A percentile compares a stretch with the other conserved stretches of the same genome.
Evolutionary conservation across 2,329 filamentous ascomycete genomes (phyloP).

Genomic region (Phaeosphaeriaceae sp.): DNA sequence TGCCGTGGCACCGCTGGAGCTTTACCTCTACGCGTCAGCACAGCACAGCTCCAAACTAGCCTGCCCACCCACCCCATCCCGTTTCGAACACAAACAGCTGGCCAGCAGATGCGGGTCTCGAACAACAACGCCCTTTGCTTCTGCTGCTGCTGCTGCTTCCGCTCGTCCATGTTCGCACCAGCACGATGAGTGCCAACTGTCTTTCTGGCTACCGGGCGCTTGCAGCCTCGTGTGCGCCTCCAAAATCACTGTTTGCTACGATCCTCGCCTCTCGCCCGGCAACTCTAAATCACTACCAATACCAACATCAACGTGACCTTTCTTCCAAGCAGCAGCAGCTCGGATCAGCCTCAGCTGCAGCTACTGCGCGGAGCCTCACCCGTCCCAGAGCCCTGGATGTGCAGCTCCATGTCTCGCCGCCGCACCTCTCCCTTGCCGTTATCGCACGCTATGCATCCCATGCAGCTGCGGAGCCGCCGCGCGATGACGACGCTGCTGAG

Average conservation of each 20-base stretch:
- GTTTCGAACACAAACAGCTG: constrained; percentile 4
- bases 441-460: constrained; percentile 42
- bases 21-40: constrained; percentile 16
- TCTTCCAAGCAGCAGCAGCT: not conserved
- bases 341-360: not conserved
- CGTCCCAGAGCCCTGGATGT: constrained; percentile 37
- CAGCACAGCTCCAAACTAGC: constrained; percentile 14
- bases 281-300: constrained; percentile 5
- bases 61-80: not conserved
- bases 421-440: constrained; percentile 17
- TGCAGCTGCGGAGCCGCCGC: constrained; percentile 34
- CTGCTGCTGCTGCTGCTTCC: not conserved
- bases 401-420: constrained; percentile 36
- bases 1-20: constrained; percentile 19
- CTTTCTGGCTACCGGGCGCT: constrained; percentile 33
- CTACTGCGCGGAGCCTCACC: constrained; percentile 30
- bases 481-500: constrained; percentile 37
- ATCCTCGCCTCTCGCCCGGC: constrained; percentile 23
- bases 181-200: constrained; percentile 43
- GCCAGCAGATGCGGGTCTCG: constrained; percentile 44
- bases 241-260: constrained; percentile 24
- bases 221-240: constrained; percentile 31
- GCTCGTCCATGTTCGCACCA: constrained; percentile 13
- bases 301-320: not conserved
- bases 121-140: constrained; percentile 25